These are phyloP conservation scores for Clarireedia hainanense DNA, from an alignment of 2,329 filamentous ascomycete genomes.

Conservation along the genomic window DNA sequence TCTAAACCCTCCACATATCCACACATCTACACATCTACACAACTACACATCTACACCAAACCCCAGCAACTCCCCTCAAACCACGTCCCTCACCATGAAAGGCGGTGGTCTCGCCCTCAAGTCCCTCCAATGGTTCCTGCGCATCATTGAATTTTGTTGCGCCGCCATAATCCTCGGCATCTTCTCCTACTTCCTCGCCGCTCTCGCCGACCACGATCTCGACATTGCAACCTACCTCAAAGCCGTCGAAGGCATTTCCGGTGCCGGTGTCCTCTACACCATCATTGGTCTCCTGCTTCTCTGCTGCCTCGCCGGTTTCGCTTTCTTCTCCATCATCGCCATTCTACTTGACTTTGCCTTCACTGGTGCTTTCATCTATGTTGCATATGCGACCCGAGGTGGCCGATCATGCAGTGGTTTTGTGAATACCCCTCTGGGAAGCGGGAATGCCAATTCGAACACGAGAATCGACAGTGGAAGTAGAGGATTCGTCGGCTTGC, in stretches of 20 bases:
- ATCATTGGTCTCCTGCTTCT: conserved; percentile 65
- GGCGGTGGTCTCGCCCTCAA: conserved; percentile 57
- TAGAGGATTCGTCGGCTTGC: conserved; percentile 33
- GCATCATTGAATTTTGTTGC: conserved; percentile 65
- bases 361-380: conserved; percentile 69
- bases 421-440: conserved; percentile 62
- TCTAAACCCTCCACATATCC: too few relatives aligned
- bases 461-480: conserved; percentile 39
- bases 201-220: conserved; percentile 57
- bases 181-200: conserved; percentile 78
- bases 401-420: conserved; percentile 61
- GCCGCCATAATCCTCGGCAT: conserved; percentile 67
- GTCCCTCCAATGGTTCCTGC: conserved; percentile 60
- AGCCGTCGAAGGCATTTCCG: conserved; percentile 72
- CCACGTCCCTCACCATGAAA: conserved; percentile 41
- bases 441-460: conserved; percentile 44
- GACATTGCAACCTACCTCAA: conserved; percentile 57
- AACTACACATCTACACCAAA: not conserved
- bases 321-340: conserved; percentile 63
- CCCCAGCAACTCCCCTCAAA: not conserved
- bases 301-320: conserved; percentile 69
- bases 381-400: conserved; percentile 65
- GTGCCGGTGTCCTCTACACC: conserved; percentile 66
- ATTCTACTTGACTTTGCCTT: conserved; percentile 74
- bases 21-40: not conserved